phyloP scores from a whole-genome alignment of 768 basidiomycete species.

The Boletus fagicola region DNA sequence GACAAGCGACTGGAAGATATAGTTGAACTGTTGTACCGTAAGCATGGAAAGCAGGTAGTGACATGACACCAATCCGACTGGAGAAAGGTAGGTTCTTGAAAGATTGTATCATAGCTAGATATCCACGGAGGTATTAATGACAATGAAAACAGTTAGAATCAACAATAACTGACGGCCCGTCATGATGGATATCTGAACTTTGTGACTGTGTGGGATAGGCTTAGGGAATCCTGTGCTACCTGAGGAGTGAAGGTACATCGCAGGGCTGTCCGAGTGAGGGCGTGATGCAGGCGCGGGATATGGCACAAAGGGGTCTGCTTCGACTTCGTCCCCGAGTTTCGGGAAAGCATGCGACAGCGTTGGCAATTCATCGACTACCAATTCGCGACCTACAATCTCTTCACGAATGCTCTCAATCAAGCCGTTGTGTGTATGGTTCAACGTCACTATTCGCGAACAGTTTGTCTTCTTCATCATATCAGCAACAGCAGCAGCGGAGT shows the following conservation, averaged over 20 bases:
- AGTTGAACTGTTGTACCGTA: constrained; percentile 35
- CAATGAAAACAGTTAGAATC: not conserved
- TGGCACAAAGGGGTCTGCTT: constrained; percentile 7
- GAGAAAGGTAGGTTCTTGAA: not conserved
- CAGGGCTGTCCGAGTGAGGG: constrained; percentile 1
- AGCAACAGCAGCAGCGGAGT: constrained; percentile 4
- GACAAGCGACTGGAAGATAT: constrained; percentile 28
- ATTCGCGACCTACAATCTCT: not conserved
- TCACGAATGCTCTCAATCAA: constrained; percentile 11
- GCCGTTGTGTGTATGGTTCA: constrained; percentile 8
- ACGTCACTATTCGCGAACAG: constrained; percentile 12
- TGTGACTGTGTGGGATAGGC: constrained; percentile 35
- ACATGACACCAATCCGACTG: constrained; percentile 28
- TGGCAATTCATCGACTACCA: constrained; percentile 12
- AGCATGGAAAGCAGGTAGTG: constrained; percentile 41
- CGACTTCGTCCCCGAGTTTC: constrained; percentile 33
- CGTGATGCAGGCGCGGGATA: constrained; percentile 1
- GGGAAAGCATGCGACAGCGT: constrained; percentile 35
- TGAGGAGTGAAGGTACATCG: constrained; percentile 14
- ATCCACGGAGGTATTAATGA: not conserved
- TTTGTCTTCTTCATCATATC: constrained; percentile 11
- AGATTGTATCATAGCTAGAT: not conserved
- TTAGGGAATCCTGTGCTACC: constrained; percentile 50
- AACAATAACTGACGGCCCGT: constrained; percentile 28
- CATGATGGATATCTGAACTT: constrained; percentile 30